phyloP scores from a whole-genome alignment of 2,329 filamentous ascomycete species.

The Neonectria faginata region DNA sequence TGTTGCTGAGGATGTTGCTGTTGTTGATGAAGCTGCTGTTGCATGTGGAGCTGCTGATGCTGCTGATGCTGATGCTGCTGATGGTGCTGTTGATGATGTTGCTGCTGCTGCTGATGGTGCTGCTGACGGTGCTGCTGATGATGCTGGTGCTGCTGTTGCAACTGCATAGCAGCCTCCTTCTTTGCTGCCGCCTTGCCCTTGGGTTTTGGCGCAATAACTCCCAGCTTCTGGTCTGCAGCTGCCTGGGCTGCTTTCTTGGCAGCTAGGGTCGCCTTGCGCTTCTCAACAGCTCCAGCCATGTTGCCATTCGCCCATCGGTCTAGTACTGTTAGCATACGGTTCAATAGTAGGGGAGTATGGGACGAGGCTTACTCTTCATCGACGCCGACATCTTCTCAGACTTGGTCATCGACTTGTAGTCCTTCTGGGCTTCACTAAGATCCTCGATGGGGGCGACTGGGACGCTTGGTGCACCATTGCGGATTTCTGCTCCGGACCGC shows the following conservation, averaged over 20 bases:
- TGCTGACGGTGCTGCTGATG: conserved; percentile 34
- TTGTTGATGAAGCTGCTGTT: no score
- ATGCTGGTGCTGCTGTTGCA: conserved; percentile 38
- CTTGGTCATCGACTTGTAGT: conserved; percentile 72
- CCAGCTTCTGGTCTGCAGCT: conserved; percentile 53
- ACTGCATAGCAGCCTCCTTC: conserved; percentile 48
- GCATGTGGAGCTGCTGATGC: conserved; percentile 28
- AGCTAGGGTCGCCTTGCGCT: conserved; percentile 69
- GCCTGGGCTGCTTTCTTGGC: conserved; percentile 67
- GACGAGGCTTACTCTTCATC: conserved; percentile 66
- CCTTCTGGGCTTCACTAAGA: conserved; percentile 58
- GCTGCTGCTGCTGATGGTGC: conserved; percentile 26
- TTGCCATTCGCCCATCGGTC: conserved; percentile 71
- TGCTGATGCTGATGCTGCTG: conserved; percentile 31
- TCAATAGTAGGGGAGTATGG: not conserved
- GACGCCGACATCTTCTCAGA: conserved; percentile 75
- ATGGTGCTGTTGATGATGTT: conserved; percentile 15
- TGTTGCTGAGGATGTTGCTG: conserved; percentile 39
- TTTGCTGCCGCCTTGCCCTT: conserved; percentile 51
- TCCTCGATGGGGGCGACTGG: conserved; percentile 41
- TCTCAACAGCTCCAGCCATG: conserved; percentile 70
- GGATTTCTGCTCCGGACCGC: conserved; percentile 43
- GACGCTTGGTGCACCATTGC: conserved; percentile 41
- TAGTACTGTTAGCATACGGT: conserved; percentile 48
- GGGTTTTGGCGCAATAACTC: conserved; percentile 53